A percentile compares a stretch with the other conserved stretches of the same genome.
Conservation (phyloP, 306 rosid genomes). For the Senna tora region DNA sequence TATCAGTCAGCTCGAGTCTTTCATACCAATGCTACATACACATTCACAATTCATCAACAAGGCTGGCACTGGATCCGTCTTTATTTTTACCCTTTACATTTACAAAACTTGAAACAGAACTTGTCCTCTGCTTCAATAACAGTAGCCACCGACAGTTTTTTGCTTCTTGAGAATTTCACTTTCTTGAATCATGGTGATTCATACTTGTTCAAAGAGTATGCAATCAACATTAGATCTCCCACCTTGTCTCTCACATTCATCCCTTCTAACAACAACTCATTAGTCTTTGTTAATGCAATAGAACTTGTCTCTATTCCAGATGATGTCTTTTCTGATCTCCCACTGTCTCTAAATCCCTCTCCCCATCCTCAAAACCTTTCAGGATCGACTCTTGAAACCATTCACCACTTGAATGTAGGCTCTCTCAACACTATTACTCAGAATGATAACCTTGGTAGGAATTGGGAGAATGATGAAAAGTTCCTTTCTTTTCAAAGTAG, state of each 20-base stretch:
- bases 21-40: slow-evolving; percentile 59
- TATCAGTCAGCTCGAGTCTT: slow-evolving; percentile 75
- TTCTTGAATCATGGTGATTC: slow-evolving; percentile 51
- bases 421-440: slow-evolving; percentile 44
- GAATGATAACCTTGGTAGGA: slow-evolving; percentile 63
- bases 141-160: slow-evolving; percentile 53
- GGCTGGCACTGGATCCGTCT: slow-evolving; percentile 90
- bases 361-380: slow-evolving; percentile 50
- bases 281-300: slow-evolving; percentile 62
- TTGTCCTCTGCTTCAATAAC: slow-evolving; percentile 56
- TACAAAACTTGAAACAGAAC: slow-evolving; percentile 43
- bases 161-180: slow-evolving; percentile 58
- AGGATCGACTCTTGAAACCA: slow-evolving; percentile 51
- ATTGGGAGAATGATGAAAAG: slow-evolving; percentile 59
- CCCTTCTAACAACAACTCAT: slow-evolving; percentile 51
- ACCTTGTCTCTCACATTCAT: slow-evolving; percentile 52
- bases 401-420: slow-evolving; percentile 61
- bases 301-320: slow-evolving; percentile 66
- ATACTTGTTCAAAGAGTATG: slow-evolving; percentile 62
- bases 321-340: slow-evolving; percentile 46
- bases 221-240: slow-evolving; percentile 52
- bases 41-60: slow-evolving; percentile 49
- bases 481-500: slow-evolving; percentile 50
- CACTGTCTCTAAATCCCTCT: slow-evolving; percentile 52
- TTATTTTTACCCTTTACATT: slow-evolving; percentile 69